Evolutionary conservation across 179 eudicot genomes (phyloP).

Genomic region (Pouteria campechiana): DNA sequence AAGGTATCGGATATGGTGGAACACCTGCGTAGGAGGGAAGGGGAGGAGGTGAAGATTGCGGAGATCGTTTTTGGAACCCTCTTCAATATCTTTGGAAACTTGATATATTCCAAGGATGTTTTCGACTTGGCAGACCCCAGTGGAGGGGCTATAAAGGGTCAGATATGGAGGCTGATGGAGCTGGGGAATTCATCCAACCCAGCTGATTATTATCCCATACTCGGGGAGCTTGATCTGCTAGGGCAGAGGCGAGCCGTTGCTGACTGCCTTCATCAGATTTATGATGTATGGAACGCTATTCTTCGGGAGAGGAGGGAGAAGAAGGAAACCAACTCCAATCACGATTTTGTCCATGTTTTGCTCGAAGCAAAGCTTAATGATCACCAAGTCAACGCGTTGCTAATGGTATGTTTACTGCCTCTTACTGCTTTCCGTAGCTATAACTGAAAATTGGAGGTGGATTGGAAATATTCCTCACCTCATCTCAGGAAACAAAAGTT

Average conservation of each 20-base stretch:
- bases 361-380: no score
- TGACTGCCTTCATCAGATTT: neutral
- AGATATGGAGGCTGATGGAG: constrained; percentile 1
- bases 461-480: no score
- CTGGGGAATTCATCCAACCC: constrained; percentile 6
- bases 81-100: constrained; percentile 16
- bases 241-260: constrained; percentile 7
- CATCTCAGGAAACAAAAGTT: no score
- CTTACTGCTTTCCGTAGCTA: no score
- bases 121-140: constrained; percentile 4
- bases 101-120: constrained; percentile 16
- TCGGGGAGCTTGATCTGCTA: constrained; percentile 13
- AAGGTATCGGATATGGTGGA: constrained; percentile 14
- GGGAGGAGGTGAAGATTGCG: constrained; percentile 10
- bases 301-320: constrained; percentile 10
- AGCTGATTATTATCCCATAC: constrained; percentile 13
- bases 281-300: constrained; percentile 8
- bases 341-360: constrained; percentile 8
- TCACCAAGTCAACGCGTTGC: constrained; percentile 12
- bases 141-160: constrained; percentile 1
- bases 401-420: no score
- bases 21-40: constrained; percentile 9
- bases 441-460: no score
- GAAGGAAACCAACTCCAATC: constrained; percentile 7
- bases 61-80: constrained; percentile 14